Percentiles rank a stretch among this genome's conserved stretches.
phyloP scores from a whole-genome alignment of 805 yeast genomes.

The Yarrowia sp. region DNA sequence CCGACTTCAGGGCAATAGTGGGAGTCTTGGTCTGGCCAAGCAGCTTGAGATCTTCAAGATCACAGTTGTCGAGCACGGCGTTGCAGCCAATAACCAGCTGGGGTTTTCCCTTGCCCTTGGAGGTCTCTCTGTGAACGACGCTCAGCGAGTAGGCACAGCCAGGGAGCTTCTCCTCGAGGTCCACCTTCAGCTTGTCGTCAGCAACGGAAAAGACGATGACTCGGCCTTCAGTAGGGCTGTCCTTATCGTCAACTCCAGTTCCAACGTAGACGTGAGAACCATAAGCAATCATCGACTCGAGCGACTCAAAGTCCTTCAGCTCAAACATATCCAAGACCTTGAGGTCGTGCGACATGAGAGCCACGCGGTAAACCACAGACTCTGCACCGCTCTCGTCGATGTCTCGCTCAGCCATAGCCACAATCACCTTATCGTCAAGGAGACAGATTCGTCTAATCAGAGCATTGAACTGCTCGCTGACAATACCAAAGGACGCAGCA shows the following conservation, averaged over 20 bases:
- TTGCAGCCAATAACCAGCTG: not conserved
- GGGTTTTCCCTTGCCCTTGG: not conserved
- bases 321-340: constrained; percentile 13
- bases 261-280: not conserved
- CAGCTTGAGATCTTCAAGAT: not conserved
- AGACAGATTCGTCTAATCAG: constrained; percentile 5
- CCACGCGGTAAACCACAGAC: not conserved
- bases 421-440: not conserved
- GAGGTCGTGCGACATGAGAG: not conserved
- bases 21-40: constrained; percentile 9
- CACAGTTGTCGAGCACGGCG: not conserved
- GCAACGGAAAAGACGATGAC: not conserved
- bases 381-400: constrained; percentile 7
- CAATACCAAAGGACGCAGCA: not conserved
- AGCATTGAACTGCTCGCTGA: constrained; percentile 21
- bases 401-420: constrained; percentile 10
- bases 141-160: constrained; percentile 24
- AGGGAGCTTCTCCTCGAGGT: not conserved
- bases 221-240: constrained; percentile 8
- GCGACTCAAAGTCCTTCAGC: not conserved
- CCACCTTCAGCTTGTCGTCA: not conserved
- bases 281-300: not conserved
- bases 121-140: not conserved
- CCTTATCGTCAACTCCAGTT: constrained; percentile 9
- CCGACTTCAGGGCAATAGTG: not conserved